Base-by-base conservation (phyloP, 1,284 basidiomycete genomes). In the Waitea zeae region DNA sequence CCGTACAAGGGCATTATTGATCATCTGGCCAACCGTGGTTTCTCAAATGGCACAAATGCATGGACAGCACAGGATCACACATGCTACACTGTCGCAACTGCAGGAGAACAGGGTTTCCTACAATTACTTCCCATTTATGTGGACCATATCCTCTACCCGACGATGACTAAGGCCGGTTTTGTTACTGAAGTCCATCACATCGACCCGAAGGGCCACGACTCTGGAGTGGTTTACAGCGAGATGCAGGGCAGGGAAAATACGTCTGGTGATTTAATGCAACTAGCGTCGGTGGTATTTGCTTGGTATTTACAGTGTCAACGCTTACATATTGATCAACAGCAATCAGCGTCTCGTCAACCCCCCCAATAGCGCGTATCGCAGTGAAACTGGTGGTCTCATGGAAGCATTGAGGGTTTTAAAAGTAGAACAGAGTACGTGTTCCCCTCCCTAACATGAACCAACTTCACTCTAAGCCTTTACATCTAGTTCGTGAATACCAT, bases 171-270 rank as follows among this genome's bases (percentile, higher is more conserved):
- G 41, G 74, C 82, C 35, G 87, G 88, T 31, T 97, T 89, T 46
- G 66, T 84, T 11, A 98, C 95, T 9, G 93, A 98, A 62, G 83
- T 92, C 12, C 86, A 92, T 52, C 92, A 97, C 53, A 76, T 97
- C 46, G 84, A 97, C 53, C 69, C 70, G 7, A 74, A 86, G 48
- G 93, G 88, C 3, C 75, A 93, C 47, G 77, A 98, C 49, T 84
- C 87, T 7, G 95, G 95, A 31, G 95, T 99, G 2, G 95, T 99
- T 18, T 96, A 92, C 53, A 87, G 81, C 46, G 86, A 93, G 59
- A 99, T 99, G 95, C 93, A 98, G 59, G 95, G 89, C 1, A 70
- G 93, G 33, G 83, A 98, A 59, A 97, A 97, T 49, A 87, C 83
- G 3, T 72, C 83, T 0, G 77, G 73, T 11, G 89, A 96, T 58